A percentile compares a stretch with the other conserved stretches of the same genome.
These are phyloP conservation scores for Whalleya microplaca DNA, from an alignment of 2,329 filamentous ascomycete species.

Conservation along the genomic window DNA sequence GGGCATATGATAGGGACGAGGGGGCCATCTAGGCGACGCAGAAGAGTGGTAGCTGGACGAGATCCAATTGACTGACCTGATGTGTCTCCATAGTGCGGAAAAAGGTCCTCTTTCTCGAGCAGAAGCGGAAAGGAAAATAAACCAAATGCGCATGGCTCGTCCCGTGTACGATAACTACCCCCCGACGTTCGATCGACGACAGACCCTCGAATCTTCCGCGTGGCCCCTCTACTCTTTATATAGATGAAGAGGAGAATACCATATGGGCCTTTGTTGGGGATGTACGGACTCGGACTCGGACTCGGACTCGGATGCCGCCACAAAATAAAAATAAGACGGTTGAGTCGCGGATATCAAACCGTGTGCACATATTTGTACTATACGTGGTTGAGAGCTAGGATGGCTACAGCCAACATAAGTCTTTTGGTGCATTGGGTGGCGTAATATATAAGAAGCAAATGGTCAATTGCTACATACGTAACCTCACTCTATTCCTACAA, in stretches of 20 bases:
- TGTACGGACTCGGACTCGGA: background rate
- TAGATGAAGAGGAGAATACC: too few relatives aligned
- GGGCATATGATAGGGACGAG: too few relatives aligned
- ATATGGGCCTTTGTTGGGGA: background rate
- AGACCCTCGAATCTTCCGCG: background rate
- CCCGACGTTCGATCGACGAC: constrained; percentile 3
- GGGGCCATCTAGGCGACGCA: too few relatives aligned
- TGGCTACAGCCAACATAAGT: background rate
- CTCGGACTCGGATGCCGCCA: background rate
- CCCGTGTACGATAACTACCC: constrained; percentile 17
- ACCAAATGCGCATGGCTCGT: constrained; percentile 3
- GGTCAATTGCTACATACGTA: constrained; percentile 14
- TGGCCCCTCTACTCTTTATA: background rate
- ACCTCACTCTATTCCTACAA: background rate
- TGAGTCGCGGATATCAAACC: background rate
- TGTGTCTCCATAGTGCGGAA: constrained; percentile 69
- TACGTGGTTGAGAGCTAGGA: constrained; percentile 8
- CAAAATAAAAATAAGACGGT: background rate
- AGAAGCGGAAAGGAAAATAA: constrained; percentile 75
- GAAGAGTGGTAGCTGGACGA: too few relatives aligned
- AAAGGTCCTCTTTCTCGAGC: constrained; percentile 94
- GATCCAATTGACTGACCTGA: too few relatives aligned
- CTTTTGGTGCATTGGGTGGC: constrained; percentile 7
- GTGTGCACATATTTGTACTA: constrained; percentile 21
- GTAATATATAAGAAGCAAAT: constrained; percentile 8